Evolutionary conservation across 179 eudicot genomes (phyloP).

Genomic region (Camellia oleifera): DNA sequence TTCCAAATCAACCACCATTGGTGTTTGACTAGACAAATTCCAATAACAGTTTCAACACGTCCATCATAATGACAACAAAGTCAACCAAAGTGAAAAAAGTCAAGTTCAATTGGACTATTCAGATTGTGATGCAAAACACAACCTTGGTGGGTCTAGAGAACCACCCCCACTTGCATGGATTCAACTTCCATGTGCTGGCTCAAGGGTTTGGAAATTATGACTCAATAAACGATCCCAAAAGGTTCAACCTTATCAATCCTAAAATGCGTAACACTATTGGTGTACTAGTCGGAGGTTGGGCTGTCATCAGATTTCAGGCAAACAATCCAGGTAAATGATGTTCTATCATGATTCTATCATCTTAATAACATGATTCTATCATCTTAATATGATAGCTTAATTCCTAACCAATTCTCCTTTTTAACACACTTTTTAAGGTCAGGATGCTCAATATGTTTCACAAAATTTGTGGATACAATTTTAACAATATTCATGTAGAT

Average conservation of each 20-base stretch:
- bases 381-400: too few species aligned
- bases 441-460: too few species aligned
- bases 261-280: conserved; percentile 41
- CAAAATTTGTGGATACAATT: too few species aligned
- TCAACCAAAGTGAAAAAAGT: conserved; percentile 37
- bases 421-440: too few species aligned
- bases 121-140: conserved; percentile 46
- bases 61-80: conserved; percentile 15
- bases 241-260: conserved; percentile 35
- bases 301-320: conserved; percentile 46
- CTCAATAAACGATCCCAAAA: not conserved
- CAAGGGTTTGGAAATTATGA: conserved; percentile 47
- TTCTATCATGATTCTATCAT: not conserved
- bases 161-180: conserved; percentile 60
- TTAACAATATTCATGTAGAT: too few species aligned
- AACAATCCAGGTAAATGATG: conserved; percentile 40
- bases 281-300: conserved; percentile 52
- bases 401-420: too few species aligned
- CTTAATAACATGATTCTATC: too few species aligned
- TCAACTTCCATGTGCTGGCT: conserved; percentile 38
- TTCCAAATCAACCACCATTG: conserved; percentile 36
- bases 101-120: conserved; percentile 36
- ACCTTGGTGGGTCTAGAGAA: conserved; percentile 27
- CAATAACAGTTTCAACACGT: conserved; percentile 12
- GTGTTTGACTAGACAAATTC: conserved; percentile 38